Evolutionary conservation across 805 yeast genomes (phyloP), one percentile per base, ranked within the genome.

Genomic region (Wickerhamiella qilinensis): DNA sequence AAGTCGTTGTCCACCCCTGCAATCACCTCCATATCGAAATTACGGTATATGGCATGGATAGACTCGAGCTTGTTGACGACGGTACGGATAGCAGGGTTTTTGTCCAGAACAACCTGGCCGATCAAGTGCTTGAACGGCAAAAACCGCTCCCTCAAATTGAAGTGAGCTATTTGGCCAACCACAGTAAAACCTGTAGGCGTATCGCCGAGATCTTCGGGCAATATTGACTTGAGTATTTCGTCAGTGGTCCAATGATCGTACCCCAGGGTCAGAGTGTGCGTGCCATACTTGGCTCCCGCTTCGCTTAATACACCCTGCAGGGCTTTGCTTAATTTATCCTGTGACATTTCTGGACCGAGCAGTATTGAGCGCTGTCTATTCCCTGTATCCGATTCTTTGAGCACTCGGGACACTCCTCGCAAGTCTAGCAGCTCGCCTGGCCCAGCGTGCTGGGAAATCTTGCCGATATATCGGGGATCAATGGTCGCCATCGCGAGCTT

Each of bases 131-230:
- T 86, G 53, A 68, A 88, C 1, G 93, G 93, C 52, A 83, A 75
- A 60, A 77, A 91, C 52, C 82, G 91, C 30, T 77, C 79, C 33
- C 85, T 66, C 31, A 91, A 58, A 51, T 91, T 91, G 52, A 93
- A 59, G 58, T 91, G 99, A 0, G 97, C 98, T 41, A 91, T 70
- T 59, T 91, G 97, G 0, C 99, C 99, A 0, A 93, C 93, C 28
- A 75, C 73, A 1, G 97, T 82, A 56, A 81, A 91, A 0, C 97
- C 93, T 1, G 91, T 67, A 1, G 98, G 99, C 7, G 78, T 64
- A 40, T 84, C 94, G 31, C 70, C 76, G 5, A 72, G 58, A 17
- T 74, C 56, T 16, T 73, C 65, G 0, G 99, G 98, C 33, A 91
- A 57, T 3, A 85, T 70, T 0, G 94, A 71, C 33, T 66, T 63